Conservation (phyloP, 768 basidiomycete genomes). For the Mycena haematopus region DNA sequence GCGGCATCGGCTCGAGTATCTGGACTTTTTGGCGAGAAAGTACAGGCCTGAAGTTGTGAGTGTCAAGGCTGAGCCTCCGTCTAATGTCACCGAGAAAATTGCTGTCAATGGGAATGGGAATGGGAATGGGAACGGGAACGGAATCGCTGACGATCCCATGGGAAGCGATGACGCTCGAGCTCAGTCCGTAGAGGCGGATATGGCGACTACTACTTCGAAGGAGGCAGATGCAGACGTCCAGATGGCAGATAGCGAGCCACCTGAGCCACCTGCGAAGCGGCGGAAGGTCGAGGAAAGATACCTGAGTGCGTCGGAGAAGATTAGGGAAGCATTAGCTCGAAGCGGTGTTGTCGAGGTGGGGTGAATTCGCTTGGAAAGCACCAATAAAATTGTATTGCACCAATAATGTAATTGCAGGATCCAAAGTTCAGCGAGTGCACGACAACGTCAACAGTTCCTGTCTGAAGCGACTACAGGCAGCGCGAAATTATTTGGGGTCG, state of each 20-base stretch:
- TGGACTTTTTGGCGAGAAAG: conserved; percentile 54
- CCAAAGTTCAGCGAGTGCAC: no score
- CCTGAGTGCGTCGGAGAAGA: conserved; percentile 24
- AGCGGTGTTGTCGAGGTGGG: not conserved
- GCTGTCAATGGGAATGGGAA: conserved; percentile 13
- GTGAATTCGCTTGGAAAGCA: not conserved
- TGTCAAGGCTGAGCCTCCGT: not conserved
- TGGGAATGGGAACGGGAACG: conserved; percentile 6
- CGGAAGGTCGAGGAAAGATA: conserved; percentile 18
- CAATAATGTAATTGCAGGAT: no score
- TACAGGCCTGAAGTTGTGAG: conserved; percentile 7
- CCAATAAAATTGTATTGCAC: not conserved
- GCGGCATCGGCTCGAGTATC: conserved; percentile 57
- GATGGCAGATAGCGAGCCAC: conserved; percentile 10
- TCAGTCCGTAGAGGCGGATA: not conserved
- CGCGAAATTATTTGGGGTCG: no score
- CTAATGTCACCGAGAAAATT: not conserved
- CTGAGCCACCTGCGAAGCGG: conserved; percentile 26
- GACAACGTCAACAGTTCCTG: no score
- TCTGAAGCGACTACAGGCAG: no score
- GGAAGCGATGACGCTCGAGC: conserved; percentile 11
- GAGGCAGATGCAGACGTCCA: not conserved
- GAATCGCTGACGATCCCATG: conserved; percentile 13
- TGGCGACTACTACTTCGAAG: not conserved
- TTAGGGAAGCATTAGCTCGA: conserved; percentile 16